These are phyloP conservation scores for Wickerhamiella sorbophila DNA, from an alignment of 805 yeast genomes.

Conservation along the genomic window DNA sequence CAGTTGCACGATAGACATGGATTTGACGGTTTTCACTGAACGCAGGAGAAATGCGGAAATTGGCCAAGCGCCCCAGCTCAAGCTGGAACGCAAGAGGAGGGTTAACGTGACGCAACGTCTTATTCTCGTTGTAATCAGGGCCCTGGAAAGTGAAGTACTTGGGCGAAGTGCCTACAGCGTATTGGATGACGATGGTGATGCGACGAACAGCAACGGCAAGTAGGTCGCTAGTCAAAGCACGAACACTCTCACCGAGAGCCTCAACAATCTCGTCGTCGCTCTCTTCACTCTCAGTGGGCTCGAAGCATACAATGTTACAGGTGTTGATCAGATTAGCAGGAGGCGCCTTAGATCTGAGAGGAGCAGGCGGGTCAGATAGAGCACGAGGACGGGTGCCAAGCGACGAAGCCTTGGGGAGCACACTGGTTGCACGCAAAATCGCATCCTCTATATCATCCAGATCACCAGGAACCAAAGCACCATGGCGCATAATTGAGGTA, in stretches of 20 bases:
- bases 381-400: constrained; percentile 31
- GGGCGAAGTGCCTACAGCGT: constrained; percentile 76
- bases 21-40: constrained; percentile 94
- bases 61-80: constrained; percentile 85
- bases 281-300: constrained; percentile 41
- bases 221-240: constrained; percentile 57
- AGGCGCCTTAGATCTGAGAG: constrained; percentile 9
- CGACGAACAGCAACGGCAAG: constrained; percentile 69
- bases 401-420: constrained; percentile 36
- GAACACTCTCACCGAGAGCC: constrained; percentile 50
- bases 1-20: constrained; percentile 93
- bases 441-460: constrained; percentile 84
- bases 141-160: constrained; percentile 92
- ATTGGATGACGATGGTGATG: constrained; percentile 79
- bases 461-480: constrained; percentile 30
- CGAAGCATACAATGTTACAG: constrained; percentile 54
- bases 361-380: constrained; percentile 19
- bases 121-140: constrained; percentile 72
- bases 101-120: constrained; percentile 91
- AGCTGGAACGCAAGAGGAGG: constrained; percentile 97
- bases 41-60: constrained; percentile 87
- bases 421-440: constrained; percentile 58
- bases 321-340: constrained; percentile 50
- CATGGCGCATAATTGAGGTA: constrained; percentile 32
- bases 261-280: constrained; percentile 49